Evolutionary conservation across 2,329 filamentous ascomycete genomes (phyloP).

Genomic region (Scedosporium boydii): DNA sequence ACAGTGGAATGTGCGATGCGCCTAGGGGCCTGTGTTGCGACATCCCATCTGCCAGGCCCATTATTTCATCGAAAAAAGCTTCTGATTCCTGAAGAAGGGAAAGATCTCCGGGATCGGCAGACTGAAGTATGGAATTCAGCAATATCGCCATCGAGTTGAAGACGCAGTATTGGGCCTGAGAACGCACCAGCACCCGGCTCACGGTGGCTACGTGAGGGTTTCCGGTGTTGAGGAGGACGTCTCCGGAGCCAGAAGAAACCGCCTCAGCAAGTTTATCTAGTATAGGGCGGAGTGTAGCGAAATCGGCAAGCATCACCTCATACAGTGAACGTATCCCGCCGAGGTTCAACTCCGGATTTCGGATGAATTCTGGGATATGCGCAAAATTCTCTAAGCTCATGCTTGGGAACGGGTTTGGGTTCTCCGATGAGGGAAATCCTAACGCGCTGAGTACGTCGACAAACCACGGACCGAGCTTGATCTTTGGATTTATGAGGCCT

Average conservation of each 20-base stretch:
- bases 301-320: background rate
- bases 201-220: background rate
- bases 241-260: background rate
- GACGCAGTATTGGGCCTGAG: background rate
- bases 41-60: background rate
- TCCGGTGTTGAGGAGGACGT: background rate
- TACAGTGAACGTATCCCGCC: background rate
- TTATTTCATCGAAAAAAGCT: background rate
- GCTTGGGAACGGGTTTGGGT: background rate
- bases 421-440: background rate
- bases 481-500: background rate
- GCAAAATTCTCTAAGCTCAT: background rate
- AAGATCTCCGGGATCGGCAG: background rate
- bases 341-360: background rate
- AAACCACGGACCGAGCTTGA: background rate
- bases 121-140: background rate
- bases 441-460: background rate
- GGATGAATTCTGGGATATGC: background rate
- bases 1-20: background rate
- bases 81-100: background rate
- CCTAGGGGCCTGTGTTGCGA: background rate
- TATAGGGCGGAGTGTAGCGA: background rate
- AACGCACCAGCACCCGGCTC: background rate
- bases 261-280: background rate
- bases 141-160: background rate